These are phyloP conservation scores for Metschnikowia cerradonensis DNA, from an alignment of 805 yeast genomes.

Conservation along the genomic window DNA sequence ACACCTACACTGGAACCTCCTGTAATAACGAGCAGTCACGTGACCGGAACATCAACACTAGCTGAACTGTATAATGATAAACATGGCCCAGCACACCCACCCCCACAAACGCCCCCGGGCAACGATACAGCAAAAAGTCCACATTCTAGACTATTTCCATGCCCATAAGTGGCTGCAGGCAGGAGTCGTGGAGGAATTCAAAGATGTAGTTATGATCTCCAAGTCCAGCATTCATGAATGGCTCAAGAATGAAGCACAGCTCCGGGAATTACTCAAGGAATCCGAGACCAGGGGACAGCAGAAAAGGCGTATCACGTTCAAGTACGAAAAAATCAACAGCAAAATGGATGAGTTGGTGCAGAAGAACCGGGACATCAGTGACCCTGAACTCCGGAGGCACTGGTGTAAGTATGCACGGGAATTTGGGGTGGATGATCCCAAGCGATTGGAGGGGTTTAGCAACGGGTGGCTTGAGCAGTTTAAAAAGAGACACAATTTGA, in stretches of 20 bases:
- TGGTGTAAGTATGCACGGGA: conserved; percentile 54
- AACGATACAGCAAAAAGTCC: conserved; percentile 55
- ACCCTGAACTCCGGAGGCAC: conserved; percentile 51
- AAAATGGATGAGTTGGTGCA: conserved; percentile 57
- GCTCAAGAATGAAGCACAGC: conserved; percentile 51
- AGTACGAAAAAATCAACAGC: conserved; percentile 53
- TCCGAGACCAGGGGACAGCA: conserved; percentile 37
- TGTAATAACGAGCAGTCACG: too few relatives aligned
- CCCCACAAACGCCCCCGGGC: conserved; percentile 41
- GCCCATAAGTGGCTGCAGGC: conserved; percentile 49
- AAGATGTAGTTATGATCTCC: conserved; percentile 49
- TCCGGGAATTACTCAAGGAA: conserved; percentile 39
- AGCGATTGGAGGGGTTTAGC: conserved; percentile 49
- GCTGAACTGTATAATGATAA: too few relatives aligned
- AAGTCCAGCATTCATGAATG: conserved; percentile 60
- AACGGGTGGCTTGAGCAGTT: conserved; percentile 64
- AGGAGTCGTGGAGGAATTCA: conserved; percentile 53
- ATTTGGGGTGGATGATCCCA: conserved; percentile 58
- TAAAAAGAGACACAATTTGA: conserved; percentile 45
- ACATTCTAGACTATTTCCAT: conserved; percentile 50
- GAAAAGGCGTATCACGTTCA: conserved; percentile 40
- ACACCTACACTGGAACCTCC: too few relatives aligned
- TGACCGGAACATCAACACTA: too few relatives aligned
- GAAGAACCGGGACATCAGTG: conserved; percentile 46
- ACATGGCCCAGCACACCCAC: neutral